These are phyloP conservation scores for Aspergillus fumigatiaffinis DNA, from an alignment of 2,329 filamentous ascomycete genomes.

Conservation along the genomic window DNA sequence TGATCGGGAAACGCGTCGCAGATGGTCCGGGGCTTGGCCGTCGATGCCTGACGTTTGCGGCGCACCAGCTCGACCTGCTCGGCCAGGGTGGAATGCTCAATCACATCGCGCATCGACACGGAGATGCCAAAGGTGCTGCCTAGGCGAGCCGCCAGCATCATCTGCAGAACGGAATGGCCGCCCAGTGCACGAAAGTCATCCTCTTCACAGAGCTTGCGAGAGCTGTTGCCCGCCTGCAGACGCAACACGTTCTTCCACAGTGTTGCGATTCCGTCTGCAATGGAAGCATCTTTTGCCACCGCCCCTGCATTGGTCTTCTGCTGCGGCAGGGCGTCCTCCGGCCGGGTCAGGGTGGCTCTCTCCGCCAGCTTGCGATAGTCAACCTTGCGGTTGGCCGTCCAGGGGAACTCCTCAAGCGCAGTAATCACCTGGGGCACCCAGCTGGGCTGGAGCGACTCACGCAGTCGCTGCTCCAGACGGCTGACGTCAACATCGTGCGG, in stretches of 20 bases:
- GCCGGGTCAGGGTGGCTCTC: background rate
- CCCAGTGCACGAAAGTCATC: background rate
- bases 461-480: background rate
- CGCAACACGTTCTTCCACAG: background rate
- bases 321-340: background rate
- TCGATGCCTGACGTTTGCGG: background rate
- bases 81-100: background rate
- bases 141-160: conserved; percentile 1
- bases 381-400: background rate
- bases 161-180: conserved; percentile 1
- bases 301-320: background rate
- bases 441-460: background rate
- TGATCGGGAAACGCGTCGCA: background rate
- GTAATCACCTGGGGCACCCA: background rate
- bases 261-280: background rate
- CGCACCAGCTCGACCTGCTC: background rate
- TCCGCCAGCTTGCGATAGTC: background rate
- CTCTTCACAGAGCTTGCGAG: background rate
- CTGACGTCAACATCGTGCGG: background rate
- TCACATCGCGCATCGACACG: background rate
- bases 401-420: background rate
- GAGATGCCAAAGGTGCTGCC: background rate
- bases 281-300: background rate
- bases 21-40: background rate
- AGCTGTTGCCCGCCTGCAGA: background rate